Conservation (phyloP, 306 rosid species). For the Pachyrhizus erosus region DNA sequence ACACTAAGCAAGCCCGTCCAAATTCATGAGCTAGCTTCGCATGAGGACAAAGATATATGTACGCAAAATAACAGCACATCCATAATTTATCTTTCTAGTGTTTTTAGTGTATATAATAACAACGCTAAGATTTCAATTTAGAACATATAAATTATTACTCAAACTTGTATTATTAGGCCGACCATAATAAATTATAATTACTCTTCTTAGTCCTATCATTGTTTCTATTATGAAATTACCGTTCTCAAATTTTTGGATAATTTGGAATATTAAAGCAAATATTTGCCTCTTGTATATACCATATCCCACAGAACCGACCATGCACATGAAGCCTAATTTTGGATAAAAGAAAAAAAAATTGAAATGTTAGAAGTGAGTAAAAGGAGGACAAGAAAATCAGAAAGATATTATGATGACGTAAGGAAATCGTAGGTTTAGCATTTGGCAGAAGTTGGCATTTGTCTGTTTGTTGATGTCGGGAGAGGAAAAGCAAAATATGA, state of each 20-base stretch:
- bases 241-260: neutral
- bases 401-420: slow-evolving; percentile 20
- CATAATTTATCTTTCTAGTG: neutral
- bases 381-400: slow-evolving; percentile 7
- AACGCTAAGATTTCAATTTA: neutral
- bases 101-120: neutral
- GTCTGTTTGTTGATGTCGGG: slow-evolving; percentile 21
- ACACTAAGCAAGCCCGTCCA: neutral
- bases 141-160: too few species aligned
- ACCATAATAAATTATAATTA: neutral
- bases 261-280: neutral
- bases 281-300: neutral
- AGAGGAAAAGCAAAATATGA: neutral
- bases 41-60: neutral
- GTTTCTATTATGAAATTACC: neutral
- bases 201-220: neutral
- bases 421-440: neutral
- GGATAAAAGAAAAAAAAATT: neutral
- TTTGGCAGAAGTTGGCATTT: slow-evolving; percentile 22
- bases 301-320: neutral
- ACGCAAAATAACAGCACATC: neutral
- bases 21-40: neutral
- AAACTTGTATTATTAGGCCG: too few species aligned
- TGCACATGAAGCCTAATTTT: neutral
- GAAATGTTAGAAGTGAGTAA: neutral